Base-by-base conservation (phyloP, 2,329 filamentous ascomycete genomes). In the Rhinocladiella mackenziei region DNA sequence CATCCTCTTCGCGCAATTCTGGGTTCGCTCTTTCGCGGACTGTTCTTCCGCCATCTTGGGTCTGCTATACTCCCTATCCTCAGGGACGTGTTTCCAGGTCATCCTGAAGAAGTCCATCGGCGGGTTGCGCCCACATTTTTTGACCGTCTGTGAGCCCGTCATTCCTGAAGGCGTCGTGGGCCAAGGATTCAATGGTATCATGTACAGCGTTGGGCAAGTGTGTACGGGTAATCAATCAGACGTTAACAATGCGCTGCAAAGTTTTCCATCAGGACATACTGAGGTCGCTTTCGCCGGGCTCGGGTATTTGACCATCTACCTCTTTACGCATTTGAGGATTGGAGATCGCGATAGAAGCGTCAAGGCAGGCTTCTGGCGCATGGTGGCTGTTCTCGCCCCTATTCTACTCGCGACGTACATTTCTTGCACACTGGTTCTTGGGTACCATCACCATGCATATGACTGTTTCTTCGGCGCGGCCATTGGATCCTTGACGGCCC, bases 71-170 rank as follows among this genome's bases (percentile, higher is more conserved):
- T 72, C 77, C 1, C 73, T 86, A 51, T 84, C 86, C 64, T 71
- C 74, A 4, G 81, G 81, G 3, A 80, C 82, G n/a, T 77, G 87
- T 37, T 86, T 88, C 67, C 84, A 88, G 58, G 83, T 87, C 54
- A 82, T 86, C 58, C 57, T 87, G 61, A 88, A 88, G 46, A 83
- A 77, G 75, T 74, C 87, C 30, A 85, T 88, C 51, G 84, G 84
- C 10, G 83, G 83, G 10, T 67, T 84, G 14, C 75, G 82, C n/a
- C 83, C 83, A 1, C 80, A 86, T 62, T 87, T 86, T 67, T 72
- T 87, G 14, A 73, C 71, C 15, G 81, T 84, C 40, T 87, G 83
- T 72, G 75, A 81, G 61, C 84, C 82, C 1, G 62, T 64, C 10
- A 65, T 68, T 33, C 62, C 64, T 3, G 55, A 64, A 11, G 72